These are phyloP conservation scores for Xylaria sp. DNA, from an alignment of 2,329 filamentous ascomycete genomes.

Conservation along the genomic window DNA sequence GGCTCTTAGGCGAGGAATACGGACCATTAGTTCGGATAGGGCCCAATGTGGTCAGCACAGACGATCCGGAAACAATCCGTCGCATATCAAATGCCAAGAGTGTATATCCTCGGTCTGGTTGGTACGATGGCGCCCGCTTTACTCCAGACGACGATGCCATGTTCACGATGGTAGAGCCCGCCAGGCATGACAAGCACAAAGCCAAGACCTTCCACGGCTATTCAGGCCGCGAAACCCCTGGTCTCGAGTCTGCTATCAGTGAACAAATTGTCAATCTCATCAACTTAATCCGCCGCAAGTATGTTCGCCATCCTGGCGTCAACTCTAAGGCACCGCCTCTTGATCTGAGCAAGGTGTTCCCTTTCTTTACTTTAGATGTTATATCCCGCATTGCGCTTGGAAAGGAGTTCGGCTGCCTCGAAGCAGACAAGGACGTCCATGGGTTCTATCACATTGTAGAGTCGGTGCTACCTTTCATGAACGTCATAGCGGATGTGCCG, in stretches of 20 bases:
- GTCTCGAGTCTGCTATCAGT: conserved; percentile 39
- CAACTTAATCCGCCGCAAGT: conserved; percentile 38
- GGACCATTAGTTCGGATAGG: conserved; percentile 51
- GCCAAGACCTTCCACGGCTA: conserved; percentile 38
- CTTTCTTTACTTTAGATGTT: conserved; percentile 42
- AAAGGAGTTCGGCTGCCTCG: conserved; percentile 43
- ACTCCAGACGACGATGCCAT: conserved; percentile 37
- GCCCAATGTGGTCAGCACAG: conserved; percentile 52
- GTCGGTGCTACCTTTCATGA: conserved; percentile 20
- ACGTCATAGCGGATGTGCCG: conserved; percentile 38
- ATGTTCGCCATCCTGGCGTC: conserved; percentile 17
- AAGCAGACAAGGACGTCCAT: conserved; percentile 38
- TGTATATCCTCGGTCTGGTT: conserved; percentile 33
- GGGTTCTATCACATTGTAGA: conserved; percentile 36
- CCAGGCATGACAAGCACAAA: conserved; percentile 39
- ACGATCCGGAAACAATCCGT: conserved; percentile 41
- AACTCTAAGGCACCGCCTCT: conserved; percentile 22
- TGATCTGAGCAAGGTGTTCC: conserved; percentile 37
- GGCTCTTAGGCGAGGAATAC: conserved; percentile 40
- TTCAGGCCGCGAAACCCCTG: conserved; percentile 39
- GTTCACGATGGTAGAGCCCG: conserved; percentile 37
- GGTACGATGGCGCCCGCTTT: conserved; percentile 40
- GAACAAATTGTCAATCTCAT: conserved; percentile 38
- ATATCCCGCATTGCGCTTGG: conserved; percentile 43
- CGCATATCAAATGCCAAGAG: conserved; percentile 35